Percentiles rank a stretch among this genome's conserved stretches.
Evolutionary conservation across 805 yeast genomes (phyloP).

Genomic region (Pichia gijzeniarum): DNA sequence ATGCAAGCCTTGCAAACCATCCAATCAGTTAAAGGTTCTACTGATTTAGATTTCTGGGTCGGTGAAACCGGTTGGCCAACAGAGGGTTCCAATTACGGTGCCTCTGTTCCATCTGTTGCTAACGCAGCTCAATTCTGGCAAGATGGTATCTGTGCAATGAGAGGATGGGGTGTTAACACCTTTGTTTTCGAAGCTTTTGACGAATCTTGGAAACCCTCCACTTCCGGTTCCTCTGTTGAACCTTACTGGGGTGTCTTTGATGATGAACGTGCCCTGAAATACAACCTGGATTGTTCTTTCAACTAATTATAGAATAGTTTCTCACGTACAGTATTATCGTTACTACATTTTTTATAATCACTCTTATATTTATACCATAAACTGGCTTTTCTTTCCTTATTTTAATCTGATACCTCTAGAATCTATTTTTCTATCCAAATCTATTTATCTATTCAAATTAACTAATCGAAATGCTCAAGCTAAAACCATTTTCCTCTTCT

Average conservation of each 20-base stretch:
- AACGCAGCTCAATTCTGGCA: constrained; percentile 83
- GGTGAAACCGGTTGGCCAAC: constrained; percentile 99
- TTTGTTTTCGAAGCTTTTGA: constrained; percentile 92
- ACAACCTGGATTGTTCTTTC: constrained; percentile 41
- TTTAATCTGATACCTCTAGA: background rate
- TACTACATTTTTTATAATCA: no score
- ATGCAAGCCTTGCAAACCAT: constrained; percentile 93
- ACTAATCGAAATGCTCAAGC: background rate
- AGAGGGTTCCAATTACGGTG: constrained; percentile 65
- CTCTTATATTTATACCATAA: background rate
- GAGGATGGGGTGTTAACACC: constrained; percentile 94
- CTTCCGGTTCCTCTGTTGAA: constrained; percentile 85
- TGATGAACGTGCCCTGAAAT: constrained; percentile 39
- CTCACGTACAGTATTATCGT: no score
- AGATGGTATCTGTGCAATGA: constrained; percentile 84
- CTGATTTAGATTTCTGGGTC: constrained; percentile 86
- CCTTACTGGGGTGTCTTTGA: constrained; percentile 92
- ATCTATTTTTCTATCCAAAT: background rate
- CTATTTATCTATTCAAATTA: no score
- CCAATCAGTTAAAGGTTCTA: constrained; percentile 80
- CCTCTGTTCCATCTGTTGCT: constrained; percentile 57
- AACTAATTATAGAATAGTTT: background rate
- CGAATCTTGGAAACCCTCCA: constrained; percentile 92
- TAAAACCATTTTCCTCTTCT: constrained; percentile 12
- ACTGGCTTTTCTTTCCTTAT: background rate